Evolutionary conservation across 2,329 filamentous ascomycete genomes (phyloP).

Genomic region (Diaporthe ampelina): DNA sequence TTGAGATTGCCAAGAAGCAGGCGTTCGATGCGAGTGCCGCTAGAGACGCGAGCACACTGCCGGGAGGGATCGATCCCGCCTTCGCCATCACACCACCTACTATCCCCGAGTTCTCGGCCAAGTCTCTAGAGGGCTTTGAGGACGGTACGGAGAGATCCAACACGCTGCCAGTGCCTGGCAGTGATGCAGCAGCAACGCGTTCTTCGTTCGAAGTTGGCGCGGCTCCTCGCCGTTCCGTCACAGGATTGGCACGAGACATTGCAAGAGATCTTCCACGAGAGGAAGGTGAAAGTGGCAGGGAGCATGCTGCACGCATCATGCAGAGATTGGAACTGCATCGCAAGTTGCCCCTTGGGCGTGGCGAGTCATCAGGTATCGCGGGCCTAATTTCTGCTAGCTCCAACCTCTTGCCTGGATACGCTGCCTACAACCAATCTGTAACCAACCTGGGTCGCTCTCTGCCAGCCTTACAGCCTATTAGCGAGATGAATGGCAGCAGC

Average conservation of each 20-base stretch:
- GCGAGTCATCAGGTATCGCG: conserved; percentile 77
- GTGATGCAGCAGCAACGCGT: conserved; percentile 69
- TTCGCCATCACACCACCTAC: conserved; percentile 93
- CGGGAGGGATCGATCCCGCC: conserved; percentile 75
- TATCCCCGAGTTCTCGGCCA: conserved; percentile 91
- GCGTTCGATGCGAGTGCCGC: conserved; percentile 82
- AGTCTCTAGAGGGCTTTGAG: conserved; percentile 63
- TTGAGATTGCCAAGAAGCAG: conserved; percentile 93
- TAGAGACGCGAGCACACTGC: conserved; percentile 60
- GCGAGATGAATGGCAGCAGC: conserved; percentile 68
- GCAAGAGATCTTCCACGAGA: conserved; percentile 66
- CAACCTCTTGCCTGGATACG: conserved; percentile 77
- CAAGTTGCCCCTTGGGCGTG: conserved; percentile 74
- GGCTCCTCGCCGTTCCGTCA: conserved; percentile 68
- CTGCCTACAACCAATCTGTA: conserved; percentile 43
- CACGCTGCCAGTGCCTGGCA: conserved; percentile 75
- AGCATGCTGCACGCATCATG: conserved; percentile 90
- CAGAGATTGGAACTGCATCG: conserved; percentile 92
- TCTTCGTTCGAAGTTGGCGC: conserved; percentile 76
- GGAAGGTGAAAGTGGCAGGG: conserved; percentile 81
- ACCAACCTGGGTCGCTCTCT: conserved; percentile 50
- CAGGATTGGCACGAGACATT: conserved; percentile 61
- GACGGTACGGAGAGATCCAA: conserved; percentile 69
- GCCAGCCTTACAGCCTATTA: conserved; percentile 53
- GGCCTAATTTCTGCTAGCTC: conserved; percentile 89